Base-by-base conservation (phyloP, 176 grass and related monocot species). In the Eleusine coracana region DNA sequence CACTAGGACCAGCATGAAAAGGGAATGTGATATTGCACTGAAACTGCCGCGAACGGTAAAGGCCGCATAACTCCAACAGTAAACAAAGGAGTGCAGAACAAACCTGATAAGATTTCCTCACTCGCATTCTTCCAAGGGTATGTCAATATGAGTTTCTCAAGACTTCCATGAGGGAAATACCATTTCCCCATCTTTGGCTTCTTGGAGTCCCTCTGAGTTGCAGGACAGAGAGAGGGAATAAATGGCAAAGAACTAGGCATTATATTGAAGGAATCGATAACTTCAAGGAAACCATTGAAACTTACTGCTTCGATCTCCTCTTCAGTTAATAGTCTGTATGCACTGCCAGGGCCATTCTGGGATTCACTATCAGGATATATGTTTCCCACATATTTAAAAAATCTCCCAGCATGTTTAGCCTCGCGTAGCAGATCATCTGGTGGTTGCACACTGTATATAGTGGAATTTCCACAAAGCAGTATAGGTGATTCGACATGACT, bases 141-240 rank as follows among this genome's bases (percentile, higher is more conserved):
- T 46, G 90, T 82, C 70, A 84, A 85, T 72, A 99, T 89, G 40
- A 99, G 90, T 49, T 86, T 91, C 60, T 99, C 93, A 66, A 99
- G 89, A 74, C 79, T 94, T 90, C 74, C 84, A 90, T 10, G 89
- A 86, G 92, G 92, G 80, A 99, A 99, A 86, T 99, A 99, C 67
- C 84, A 87, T 87, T 86, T 99, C 71, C 97, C 97, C 75, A 96
- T 73, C 81, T 85, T 80, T 70, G 91, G 97, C 74, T 78, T 99
- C 70, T 89, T 89, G 28, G 87, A 94, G 56, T 96, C 97, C 78
- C 97, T 88, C 93, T 99, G 86, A 76, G 70, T 86, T 51, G 20
- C 31, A 73, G 79, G 75, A 84, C 66, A 31, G 58, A 88, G 65
- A 51, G 8, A 83, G 60, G 50, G 59, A 45, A 80, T 80, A 73